phyloP scores from a whole-genome alignment of 306 rosid species.

The Cicer judaicum region DNA sequence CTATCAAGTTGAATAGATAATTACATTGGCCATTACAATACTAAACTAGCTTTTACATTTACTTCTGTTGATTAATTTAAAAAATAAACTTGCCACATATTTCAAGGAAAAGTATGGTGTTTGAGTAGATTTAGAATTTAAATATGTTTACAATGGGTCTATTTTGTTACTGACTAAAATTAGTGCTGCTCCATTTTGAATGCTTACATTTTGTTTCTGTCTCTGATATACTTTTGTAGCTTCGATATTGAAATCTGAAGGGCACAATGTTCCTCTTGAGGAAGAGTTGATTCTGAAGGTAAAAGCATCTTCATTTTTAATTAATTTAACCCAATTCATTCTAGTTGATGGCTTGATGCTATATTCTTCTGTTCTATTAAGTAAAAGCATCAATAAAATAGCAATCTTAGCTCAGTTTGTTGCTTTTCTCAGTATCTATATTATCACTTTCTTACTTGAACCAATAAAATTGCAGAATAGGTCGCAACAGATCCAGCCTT shows the following conservation, averaged over 20 bases:
- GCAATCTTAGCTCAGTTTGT: slow-evolving; percentile 38
- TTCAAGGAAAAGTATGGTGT: slow-evolving; percentile 8
- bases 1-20: slow-evolving; percentile 28
- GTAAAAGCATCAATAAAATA: slow-evolving; percentile 7
- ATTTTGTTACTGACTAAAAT: background rate
- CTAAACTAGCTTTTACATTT: slow-evolving; percentile 28
- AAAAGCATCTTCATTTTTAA: slow-evolving; percentile 19
- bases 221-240: slow-evolving; percentile 46
- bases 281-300: slow-evolving; percentile 58
- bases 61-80: slow-evolving; percentile 30
- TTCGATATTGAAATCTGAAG: slow-evolving; percentile 54
- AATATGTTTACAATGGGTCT: slow-evolving; percentile 29
- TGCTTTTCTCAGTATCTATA: slow-evolving; percentile 28
- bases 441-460: slow-evolving; percentile 56
- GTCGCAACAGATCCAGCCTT: slow-evolving; percentile 68
- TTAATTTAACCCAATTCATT: slow-evolving; percentile 28
- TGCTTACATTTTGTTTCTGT: slow-evolving; percentile 35
- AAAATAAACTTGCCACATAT: slow-evolving; percentile 4
- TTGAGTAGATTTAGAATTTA: slow-evolving; percentile 24
- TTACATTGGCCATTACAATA: slow-evolving; percentile 27
- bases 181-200: slow-evolving; percentile 11
- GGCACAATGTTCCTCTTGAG: slow-evolving; percentile 41
- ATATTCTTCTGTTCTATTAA: slow-evolving; percentile 16
- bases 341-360: slow-evolving; percentile 8
- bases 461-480: slow-evolving; percentile 72